A percentile compares a stretch with the other conserved stretches of the same genome.
Evolutionary conservation across 2,329 filamentous ascomycete genomes (phyloP).

Genomic region (Alternaria sp.): DNA sequence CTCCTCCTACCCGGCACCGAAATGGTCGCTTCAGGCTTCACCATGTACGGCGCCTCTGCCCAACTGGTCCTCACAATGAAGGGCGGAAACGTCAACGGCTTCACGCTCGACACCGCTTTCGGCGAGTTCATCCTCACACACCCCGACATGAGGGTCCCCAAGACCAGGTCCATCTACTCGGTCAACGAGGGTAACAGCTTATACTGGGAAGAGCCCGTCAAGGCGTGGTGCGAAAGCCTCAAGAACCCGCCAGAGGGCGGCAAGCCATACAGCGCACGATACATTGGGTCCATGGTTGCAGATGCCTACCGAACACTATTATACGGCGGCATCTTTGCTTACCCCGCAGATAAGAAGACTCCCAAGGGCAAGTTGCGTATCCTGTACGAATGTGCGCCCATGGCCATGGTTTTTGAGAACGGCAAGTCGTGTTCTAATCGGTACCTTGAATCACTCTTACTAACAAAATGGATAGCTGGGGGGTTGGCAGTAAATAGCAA

Average conservation of each 20-base stretch:
- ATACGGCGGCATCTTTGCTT: slow-evolving; percentile 97
- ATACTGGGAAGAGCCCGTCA: slow-evolving; percentile 91
- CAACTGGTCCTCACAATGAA: slow-evolving; percentile 98
- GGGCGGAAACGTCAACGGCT: slow-evolving; percentile 90
- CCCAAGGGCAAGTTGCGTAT: slow-evolving; percentile 98
- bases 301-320: slow-evolving; percentile 95
- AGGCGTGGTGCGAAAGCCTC: slow-evolving; percentile 86
- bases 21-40: slow-evolving; percentile 95
- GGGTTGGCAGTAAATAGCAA: slow-evolving; percentile 90
- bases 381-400: slow-evolving; percentile 96
- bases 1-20: slow-evolving; percentile 89
- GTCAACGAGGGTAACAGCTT: slow-evolving; percentile 98
- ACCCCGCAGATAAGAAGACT: slow-evolving; percentile 97
- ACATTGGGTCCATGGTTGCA: slow-evolving; percentile 98
- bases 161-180: slow-evolving; percentile 86
- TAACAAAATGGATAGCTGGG: slow-evolving; percentile 68
- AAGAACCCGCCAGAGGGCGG: slow-evolving; percentile 78
- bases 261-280: slow-evolving; percentile 93
- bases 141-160: slow-evolving; percentile 89
- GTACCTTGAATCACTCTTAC: slow-evolving; percentile 11
- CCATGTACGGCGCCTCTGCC: slow-evolving; percentile 98
- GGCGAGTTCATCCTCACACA: slow-evolving; percentile 99
- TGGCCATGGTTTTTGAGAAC: slow-evolving; percentile 99
- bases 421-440: slow-evolving; percentile 65
- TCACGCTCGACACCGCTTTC: slow-evolving; percentile 94